Base-by-base conservation (phyloP, 2,329 filamentous ascomycete species). In the Beauveria varroae region DNA sequence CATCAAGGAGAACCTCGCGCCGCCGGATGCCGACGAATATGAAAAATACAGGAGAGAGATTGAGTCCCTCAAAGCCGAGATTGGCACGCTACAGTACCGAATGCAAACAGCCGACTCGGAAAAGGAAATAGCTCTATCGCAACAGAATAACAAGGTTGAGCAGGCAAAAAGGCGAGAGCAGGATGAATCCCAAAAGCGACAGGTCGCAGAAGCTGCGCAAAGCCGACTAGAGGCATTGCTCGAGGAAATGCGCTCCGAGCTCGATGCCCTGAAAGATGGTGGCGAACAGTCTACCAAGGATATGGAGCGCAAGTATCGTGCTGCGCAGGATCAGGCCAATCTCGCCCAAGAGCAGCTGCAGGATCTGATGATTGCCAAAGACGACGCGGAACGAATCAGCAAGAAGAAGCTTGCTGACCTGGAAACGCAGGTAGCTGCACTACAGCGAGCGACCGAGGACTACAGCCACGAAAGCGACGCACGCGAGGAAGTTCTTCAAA, bases 51-150 rank as follows among this genome's bases (percentile, higher is more conserved):
- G 79, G 54, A 80, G 76, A 60, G 77, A 78, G 41, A 83, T 82
- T 63, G 93, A 98, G 69, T 88, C 93, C 65, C 81, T 98, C 28
- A 93, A 93, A 70, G 91, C 93, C 2, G 91, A 97, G 74, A 80
- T 98, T 47, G 95, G 93, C 64, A 90, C 91, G 0, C 78, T 97
- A 56, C 88, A 87, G 64, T 99, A 97, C 76, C 91, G 93, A 62
- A 81, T 96, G 66, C 90, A 92, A 68, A 93, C 90, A 20, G 78
- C 90, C 58, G 93, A 93, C 68, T 91, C 96, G 67, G 93, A 98
- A 70, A 88, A 90, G 67, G 91, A 96, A 62, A 83, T 97, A 68
- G 79, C 86, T 53, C 81, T 86, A 10, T 80, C 96, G 18, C 87
- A 91, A 64, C 89, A 95, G 67, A 88, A 91, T 65, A 89, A 90